Evolutionary conservation across 225 moss, liverwort and hornwort species (phyloP).

Genomic region (Ulota crispa): DNA sequence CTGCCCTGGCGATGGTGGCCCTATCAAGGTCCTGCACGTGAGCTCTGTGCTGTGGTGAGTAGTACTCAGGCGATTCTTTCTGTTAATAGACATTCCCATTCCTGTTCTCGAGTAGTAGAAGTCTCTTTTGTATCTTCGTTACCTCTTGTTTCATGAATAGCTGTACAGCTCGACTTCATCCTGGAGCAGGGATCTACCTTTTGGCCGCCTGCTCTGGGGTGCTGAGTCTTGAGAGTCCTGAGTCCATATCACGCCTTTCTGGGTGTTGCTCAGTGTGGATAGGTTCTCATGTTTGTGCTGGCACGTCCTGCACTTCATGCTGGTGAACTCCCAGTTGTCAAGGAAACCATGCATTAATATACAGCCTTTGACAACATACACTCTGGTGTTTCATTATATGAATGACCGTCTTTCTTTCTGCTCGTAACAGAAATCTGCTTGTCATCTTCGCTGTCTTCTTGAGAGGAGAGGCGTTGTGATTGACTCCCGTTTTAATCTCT

Average conservation of each 20-base stretch:
- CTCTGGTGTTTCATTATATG: neutral
- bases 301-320: neutral
- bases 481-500: too few species aligned
- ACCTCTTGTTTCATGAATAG: slow-evolving; percentile 38
- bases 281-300: neutral
- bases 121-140: slow-evolving; percentile 32
- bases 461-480: neutral
- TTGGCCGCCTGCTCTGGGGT: slow-evolving; percentile 6
- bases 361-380: neutral
- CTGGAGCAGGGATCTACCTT: slow-evolving; percentile 12
- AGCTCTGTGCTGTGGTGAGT: neutral
- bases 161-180: slow-evolving; percentile 37
- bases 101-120: slow-evolving; percentile 33
- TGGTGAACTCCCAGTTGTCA: slow-evolving; percentile 9
- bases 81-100: slow-evolving; percentile 30
- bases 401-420: neutral
- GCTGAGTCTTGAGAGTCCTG: neutral
- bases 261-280: neutral
- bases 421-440: neutral
- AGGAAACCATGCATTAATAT: slow-evolving; percentile 14
- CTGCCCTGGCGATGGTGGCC: slow-evolving; percentile 17
- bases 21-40: slow-evolving; percentile 23
- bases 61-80: slow-evolving; percentile 11
- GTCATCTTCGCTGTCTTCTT: neutral
- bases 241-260: neutral